Evolutionary conservation across 768 basidiomycete genomes (phyloP).

Genomic region (Hemileccinum rubropunctum): DNA sequence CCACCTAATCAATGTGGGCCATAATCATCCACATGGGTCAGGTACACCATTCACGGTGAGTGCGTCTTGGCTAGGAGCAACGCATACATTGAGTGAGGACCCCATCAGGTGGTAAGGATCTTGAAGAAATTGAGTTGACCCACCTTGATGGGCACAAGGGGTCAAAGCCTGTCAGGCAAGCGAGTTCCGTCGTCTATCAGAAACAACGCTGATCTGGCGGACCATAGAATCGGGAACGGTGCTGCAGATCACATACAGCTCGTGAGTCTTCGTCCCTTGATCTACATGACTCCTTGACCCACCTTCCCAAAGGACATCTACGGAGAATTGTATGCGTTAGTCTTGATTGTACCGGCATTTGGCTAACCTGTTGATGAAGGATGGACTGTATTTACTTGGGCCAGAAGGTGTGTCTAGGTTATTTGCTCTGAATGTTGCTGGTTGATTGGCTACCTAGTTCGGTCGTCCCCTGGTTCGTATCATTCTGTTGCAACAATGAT

Average conservation of each 20-base stretch:
- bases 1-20: not conserved
- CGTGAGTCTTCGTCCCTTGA: conserved; percentile 38
- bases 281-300: not conserved
- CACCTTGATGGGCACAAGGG: conserved; percentile 91
- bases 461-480: conserved; percentile 69
- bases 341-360: not conserved
- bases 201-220: conserved; percentile 1
- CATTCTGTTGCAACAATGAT: not conserved
- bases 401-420: conserved; percentile 65
- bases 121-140: conserved; percentile 78
- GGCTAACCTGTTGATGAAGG: conserved; percentile 33
- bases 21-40: conserved; percentile 4
- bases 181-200: not conserved
- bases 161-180: conserved; percentile 72
- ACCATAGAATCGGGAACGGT: conserved; percentile 81
- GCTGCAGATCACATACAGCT: conserved; percentile 92
- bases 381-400: conserved; percentile 97
- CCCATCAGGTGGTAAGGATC: conserved; percentile 60
- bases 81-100: not conserved
- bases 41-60: conserved; percentile 87
- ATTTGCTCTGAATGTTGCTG: not conserved
- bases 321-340: conserved; percentile 68
- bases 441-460: conserved; percentile 44
- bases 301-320: conserved; percentile 79
- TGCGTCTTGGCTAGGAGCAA: not conserved